Base-by-base conservation (phyloP, 305 asterid species). In the Fraxinus sp. region DNA sequence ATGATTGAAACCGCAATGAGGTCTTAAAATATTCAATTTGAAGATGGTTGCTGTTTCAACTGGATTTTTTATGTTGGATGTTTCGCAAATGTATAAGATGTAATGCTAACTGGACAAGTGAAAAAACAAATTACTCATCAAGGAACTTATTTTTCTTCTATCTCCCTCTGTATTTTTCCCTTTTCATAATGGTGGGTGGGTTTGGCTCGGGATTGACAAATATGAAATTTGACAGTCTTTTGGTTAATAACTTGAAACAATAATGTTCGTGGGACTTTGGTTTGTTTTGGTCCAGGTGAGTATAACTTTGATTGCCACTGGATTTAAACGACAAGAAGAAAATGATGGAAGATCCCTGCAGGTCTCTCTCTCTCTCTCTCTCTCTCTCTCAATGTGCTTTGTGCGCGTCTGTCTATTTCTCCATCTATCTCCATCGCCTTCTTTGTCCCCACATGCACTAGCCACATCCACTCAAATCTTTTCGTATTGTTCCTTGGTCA, bases 301-400 rank as follows among this genome's bases (percentile, higher is more conserved):
- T 86, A 95, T 95, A 80, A 94, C 99, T 49, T 81, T 95, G 86
- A 95, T 95, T 22, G 99, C 99, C 85, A 95, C 99, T 64, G 99
- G 99, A 71, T 95, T 95, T 80, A 95, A 95, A 88, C 95, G 97
- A 30, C 98, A 93, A 89, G 97, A 93, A 78, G 98, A 94, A 90
- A 89, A 91, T 62, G 98, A 94, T 13, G 92, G 91, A 52, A 89
- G 91, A 85, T 80, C 87, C 18, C 86, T 87, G 74, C 98, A 93
- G 97, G 99, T 93, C 79, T 80, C 14, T 57, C 32, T 81, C 10
- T 14, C 28, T 24, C 44, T 41, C 55, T 20, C 28, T n/a, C 70
- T 46, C 57, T n/a, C 64, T 46, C 59, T 46, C n/a, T 11, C 55
- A 13, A 3, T 46, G 55, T 13, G 16, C 16, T 11, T 11, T 11